Percentiles rank a stretch among this genome's conserved stretches.
Evolutionary conservation across 306 rosid genomes (phyloP).

Genomic region (Sesbania bispinosa): DNA sequence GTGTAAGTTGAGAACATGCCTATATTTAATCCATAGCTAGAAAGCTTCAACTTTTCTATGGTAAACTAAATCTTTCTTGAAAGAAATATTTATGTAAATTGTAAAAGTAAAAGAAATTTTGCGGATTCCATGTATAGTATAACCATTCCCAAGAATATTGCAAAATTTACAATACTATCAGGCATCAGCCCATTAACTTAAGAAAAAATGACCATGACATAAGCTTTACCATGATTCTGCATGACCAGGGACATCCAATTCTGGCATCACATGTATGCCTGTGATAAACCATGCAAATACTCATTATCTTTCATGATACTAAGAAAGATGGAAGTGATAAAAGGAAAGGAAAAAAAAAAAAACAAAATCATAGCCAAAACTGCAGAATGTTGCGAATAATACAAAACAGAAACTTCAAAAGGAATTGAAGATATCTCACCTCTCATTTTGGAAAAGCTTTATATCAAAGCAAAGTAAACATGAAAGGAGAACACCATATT

Average conservation of each 20-base stretch:
- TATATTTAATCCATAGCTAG: background rate
- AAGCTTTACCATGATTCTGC: constrained; percentile 75
- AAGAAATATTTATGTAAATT: background rate
- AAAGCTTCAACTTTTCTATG: background rate
- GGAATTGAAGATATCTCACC: constrained; percentile 52
- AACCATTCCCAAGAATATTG: background rate
- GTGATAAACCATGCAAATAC: constrained; percentile 33
- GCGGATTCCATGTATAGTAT: background rate
- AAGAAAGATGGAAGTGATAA: constrained; percentile 13
- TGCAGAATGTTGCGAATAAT: background rate
- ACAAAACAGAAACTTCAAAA: constrained; percentile 25
- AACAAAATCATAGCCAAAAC: background rate
- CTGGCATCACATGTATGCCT: constrained; percentile 96
- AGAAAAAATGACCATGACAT: constrained; percentile 19
- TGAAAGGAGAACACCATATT: constrained; percentile 38
- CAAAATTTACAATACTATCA: constrained; percentile 2
- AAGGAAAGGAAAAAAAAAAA: constrained; percentile 20
- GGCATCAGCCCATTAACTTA: background rate
- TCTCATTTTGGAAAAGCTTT: constrained; percentile 88
- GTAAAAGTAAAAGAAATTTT: background rate
- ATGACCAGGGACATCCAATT: constrained; percentile 97
- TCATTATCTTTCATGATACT: background rate
- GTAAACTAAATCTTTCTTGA: background rate
- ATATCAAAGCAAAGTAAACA: constrained; percentile 19
- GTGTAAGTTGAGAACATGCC: no score